These are phyloP conservation scores for Venturia oleaginea DNA, from an alignment of 2,329 filamentous ascomycete species.

Conservation along the genomic window DNA sequence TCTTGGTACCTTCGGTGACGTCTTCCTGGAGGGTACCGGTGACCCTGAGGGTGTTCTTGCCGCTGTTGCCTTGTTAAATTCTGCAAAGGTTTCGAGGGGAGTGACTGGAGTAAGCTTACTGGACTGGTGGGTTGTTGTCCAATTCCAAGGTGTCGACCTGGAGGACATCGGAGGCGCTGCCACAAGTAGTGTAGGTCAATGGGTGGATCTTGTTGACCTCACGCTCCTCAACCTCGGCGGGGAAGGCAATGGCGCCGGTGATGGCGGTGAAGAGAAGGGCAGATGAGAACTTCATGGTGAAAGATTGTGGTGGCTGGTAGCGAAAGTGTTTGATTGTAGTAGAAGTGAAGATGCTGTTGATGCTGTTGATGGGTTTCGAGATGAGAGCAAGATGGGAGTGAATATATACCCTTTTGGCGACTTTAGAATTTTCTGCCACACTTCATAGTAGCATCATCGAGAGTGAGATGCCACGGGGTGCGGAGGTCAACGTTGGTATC, in stretches of 20 bases:
- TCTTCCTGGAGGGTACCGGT: background rate
- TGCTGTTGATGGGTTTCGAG: background rate
- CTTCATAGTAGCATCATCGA: background rate
- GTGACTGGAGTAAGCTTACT: background rate
- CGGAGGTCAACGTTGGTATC: background rate
- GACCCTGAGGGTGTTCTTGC: background rate
- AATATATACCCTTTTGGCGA: background rate
- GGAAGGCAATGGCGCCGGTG: background rate
- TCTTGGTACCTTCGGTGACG: background rate
- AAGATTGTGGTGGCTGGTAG: background rate
- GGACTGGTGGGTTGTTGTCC: background rate
- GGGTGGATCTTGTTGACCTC: background rate
- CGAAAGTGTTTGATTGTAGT: background rate
- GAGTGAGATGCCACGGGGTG: background rate
- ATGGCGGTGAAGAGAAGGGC: constrained; percentile 1
- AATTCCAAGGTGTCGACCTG: background rate
- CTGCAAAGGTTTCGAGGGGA: background rate
- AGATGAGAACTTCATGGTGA: background rate
- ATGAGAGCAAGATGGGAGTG: background rate
- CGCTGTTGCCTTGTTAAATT: background rate
- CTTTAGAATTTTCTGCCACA: background rate
- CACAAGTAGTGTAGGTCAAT: background rate
- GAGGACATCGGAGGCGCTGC: background rate
- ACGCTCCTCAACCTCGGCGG: background rate
- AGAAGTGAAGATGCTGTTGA: background rate